Evolutionary conservation across 495 filamentous ascomycete genomes (phyloP).

Genomic region (Xylaria telfairii): DNA sequence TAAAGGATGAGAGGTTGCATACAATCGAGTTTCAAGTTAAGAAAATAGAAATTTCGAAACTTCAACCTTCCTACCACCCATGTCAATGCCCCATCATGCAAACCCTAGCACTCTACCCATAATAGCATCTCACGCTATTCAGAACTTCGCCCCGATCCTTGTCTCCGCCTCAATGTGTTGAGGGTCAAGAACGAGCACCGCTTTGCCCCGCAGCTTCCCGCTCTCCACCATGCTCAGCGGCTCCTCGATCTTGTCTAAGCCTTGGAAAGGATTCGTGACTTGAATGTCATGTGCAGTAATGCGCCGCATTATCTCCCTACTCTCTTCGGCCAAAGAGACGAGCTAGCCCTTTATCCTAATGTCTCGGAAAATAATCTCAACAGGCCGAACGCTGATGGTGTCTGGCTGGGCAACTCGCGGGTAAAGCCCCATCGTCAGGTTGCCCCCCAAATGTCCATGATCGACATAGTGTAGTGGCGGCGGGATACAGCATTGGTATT

Average conservation of each 20-base stretch:
- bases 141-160: slow-evolving; percentile 28
- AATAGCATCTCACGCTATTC: background rate
- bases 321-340: slow-evolving; percentile 53
- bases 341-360: slow-evolving; percentile 57
- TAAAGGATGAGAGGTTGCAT: background rate
- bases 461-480: background rate
- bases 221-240: slow-evolving; percentile 53
- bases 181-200: slow-evolving; percentile 56
- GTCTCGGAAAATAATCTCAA: slow-evolving; percentile 61
- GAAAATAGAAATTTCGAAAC: background rate
- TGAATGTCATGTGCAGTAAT: slow-evolving; percentile 58
- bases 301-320: slow-evolving; percentile 55
- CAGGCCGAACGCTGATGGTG: slow-evolving; percentile 55
- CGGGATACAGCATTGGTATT: background rate
- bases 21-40: background rate
- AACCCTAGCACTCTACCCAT: background rate
- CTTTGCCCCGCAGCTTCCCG: slow-evolving; percentile 62
- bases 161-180: slow-evolving; percentile 37
- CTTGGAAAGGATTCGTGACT: slow-evolving; percentile 60
- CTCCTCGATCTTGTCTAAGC: slow-evolving; percentile 57
- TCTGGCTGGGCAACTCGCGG: slow-evolving; percentile 62
- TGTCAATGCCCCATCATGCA: slow-evolving; percentile 6
- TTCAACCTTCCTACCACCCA: background rate
- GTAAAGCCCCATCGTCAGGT: too few relatives aligned
- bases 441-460: background rate